Percentiles rank a stretch among this genome's conserved stretches.
Evolutionary conservation across 306 rosid species (phyloP).

Genomic region (Dalbergia oliveri): DNA sequence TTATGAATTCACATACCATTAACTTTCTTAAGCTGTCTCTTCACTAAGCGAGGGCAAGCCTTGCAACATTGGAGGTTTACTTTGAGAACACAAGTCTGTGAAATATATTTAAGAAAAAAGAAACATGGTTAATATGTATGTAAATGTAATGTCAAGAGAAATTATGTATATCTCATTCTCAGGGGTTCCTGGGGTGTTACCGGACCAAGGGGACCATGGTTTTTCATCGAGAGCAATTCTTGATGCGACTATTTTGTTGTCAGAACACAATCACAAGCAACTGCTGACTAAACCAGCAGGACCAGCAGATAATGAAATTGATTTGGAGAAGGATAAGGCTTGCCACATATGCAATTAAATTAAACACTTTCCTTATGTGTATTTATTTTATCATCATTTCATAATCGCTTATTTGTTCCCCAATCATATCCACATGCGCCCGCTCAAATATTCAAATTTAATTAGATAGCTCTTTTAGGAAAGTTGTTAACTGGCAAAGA

Average conservation of each 20-base stretch:
- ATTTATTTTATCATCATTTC: neutral
- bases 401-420: too few relatives aligned
- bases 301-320: neutral
- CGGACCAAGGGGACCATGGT: slow-evolving; percentile 8
- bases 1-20: neutral
- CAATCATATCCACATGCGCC: too few relatives aligned
- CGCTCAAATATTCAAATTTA: too few relatives aligned
- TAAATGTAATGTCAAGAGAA: neutral
- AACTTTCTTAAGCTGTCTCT: slow-evolving; percentile 31
- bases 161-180: neutral
- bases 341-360: neutral
- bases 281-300: neutral
- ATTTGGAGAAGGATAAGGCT: slow-evolving; percentile 18
- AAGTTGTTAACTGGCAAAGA: too few relatives aligned
- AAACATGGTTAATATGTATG: neutral
- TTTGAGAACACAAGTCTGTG: slow-evolving; percentile 34
- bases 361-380: neutral
- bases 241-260: neutral
- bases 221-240: slow-evolving; percentile 3
- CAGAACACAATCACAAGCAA: neutral
- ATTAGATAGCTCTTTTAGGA: too few relatives aligned
- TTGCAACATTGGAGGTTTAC: slow-evolving; percentile 22
- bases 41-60: slow-evolving; percentile 2
- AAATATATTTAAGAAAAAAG: neutral
- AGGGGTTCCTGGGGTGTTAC: neutral